Evolutionary conservation across 768 basidiomycete genomes (phyloP).

Genomic region (Serendipita vermifera): DNA sequence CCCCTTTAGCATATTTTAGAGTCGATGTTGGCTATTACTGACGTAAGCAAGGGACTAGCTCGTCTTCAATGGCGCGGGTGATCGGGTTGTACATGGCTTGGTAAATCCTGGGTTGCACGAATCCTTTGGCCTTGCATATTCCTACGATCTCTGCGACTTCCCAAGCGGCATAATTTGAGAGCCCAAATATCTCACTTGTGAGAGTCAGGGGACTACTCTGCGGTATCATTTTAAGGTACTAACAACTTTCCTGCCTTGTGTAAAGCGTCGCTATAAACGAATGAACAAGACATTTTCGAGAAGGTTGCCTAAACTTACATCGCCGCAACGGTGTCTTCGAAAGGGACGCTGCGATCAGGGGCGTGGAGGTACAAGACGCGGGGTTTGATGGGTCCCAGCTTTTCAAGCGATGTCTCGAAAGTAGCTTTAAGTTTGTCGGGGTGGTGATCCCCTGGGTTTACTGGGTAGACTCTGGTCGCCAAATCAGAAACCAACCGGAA

Average conservation of each 20-base stretch:
- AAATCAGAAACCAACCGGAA: neutral
- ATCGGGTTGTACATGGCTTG: constrained; percentile 43
- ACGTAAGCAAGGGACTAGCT: constrained; percentile 43
- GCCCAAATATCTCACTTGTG: constrained; percentile 41
- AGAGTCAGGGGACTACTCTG: neutral
- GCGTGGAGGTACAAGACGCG: constrained; percentile 47
- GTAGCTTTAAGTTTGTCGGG: constrained; percentile 31
- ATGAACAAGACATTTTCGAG: too few species aligned
- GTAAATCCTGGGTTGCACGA: constrained; percentile 42
- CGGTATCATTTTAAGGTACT: constrained; percentile 11
- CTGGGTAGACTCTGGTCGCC: constrained; percentile 29
- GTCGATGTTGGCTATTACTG: neutral
- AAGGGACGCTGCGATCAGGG: constrained; percentile 45
- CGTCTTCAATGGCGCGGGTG: constrained; percentile 34
- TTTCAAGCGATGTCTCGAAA: constrained; percentile 35
- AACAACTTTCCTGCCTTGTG: constrained; percentile 47
- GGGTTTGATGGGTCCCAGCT: constrained; percentile 33
- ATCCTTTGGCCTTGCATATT: constrained; percentile 43
- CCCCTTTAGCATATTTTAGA: neutral
- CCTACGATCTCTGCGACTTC: constrained; percentile 49
- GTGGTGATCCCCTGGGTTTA: constrained; percentile 30
- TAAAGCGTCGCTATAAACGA: constrained; percentile 32
- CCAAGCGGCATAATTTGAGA: constrained; percentile 49
- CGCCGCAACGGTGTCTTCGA: constrained; percentile 41
- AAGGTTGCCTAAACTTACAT: constrained; percentile 23